Conservation (phyloP, 2,329 filamentous ascomycete genomes). For the Epichloe baconii region DNA sequence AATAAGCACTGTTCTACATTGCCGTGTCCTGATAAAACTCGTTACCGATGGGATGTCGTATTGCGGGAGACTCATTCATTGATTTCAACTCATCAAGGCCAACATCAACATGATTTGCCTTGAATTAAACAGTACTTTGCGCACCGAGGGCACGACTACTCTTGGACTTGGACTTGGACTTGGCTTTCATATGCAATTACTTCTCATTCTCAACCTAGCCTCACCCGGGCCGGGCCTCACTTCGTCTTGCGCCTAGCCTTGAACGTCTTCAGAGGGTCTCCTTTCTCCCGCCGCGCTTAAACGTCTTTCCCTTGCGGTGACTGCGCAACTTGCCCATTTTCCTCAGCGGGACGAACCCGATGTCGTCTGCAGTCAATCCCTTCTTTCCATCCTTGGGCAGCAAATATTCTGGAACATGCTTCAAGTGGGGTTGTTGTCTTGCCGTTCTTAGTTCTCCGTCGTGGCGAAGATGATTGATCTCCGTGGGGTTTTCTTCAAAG, state of each 20-base stretch:
- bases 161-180: too few relatives aligned
- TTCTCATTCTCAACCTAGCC: not conserved
- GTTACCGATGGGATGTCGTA: too few relatives aligned
- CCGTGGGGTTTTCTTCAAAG: constrained; percentile 92
- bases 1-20: too few relatives aligned
- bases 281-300: constrained; percentile 35
- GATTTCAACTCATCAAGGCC: too few relatives aligned
- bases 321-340: constrained; percentile 38
- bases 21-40: too few relatives aligned
- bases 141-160: too few relatives aligned
- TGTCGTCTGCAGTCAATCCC: constrained; percentile 49
- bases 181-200: not conserved
- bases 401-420: constrained; percentile 88
- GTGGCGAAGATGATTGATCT: constrained; percentile 76
- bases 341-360: constrained; percentile 63
- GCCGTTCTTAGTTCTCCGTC: constrained; percentile 79
- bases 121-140: too few relatives aligned
- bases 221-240: constrained; percentile 6
- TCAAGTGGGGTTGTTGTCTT: constrained; percentile 75
- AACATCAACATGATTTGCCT: too few relatives aligned
- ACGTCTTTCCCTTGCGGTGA: constrained; percentile 28
- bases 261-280: constrained; percentile 82
- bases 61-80: too few relatives aligned
- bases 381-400: constrained; percentile 67
- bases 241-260: constrained; percentile 46